Evolutionary conservation across 1,139 yeast genomes (phyloP).

Genomic region (Suhomyces bokatorum): DNA sequence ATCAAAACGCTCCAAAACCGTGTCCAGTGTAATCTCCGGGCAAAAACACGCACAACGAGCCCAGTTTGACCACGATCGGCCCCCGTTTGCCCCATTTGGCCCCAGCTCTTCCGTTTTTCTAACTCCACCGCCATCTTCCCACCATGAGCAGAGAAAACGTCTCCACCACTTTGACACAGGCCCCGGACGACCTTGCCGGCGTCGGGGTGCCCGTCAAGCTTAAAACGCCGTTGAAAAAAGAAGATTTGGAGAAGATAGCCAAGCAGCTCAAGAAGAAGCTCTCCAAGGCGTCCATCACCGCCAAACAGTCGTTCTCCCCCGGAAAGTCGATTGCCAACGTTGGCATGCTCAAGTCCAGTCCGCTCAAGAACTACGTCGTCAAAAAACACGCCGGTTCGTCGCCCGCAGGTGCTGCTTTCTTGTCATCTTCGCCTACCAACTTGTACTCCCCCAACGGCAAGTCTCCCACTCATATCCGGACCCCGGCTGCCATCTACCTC

Average conservation of each 20-base stretch:
- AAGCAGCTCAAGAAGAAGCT: slow-evolving; percentile 46
- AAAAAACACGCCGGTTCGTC: slow-evolving; percentile 23
- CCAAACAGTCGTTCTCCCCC: slow-evolving; percentile 35
- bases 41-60: neutral
- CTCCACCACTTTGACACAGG: slow-evolving; percentile 12
- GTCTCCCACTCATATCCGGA: slow-evolving; percentile 44
- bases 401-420: slow-evolving; percentile 20
- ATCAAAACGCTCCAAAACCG: neutral
- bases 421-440: slow-evolving; percentile 33
- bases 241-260: slow-evolving; percentile 49
- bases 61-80: neutral
- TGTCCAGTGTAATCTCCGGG: neutral
- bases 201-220: slow-evolving; percentile 20
- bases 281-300: slow-evolving; percentile 47
- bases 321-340: slow-evolving; percentile 3
- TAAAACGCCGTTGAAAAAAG: slow-evolving; percentile 45
- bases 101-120: neutral
- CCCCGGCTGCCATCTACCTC: slow-evolving; percentile 37
- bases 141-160: slow-evolving; percentile 9
- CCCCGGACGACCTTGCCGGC: slow-evolving; percentile 6
- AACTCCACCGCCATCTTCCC: neutral
- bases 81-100: neutral
- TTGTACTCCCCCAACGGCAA: slow-evolving; percentile 44
- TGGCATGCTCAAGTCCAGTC: slow-evolving; percentile 24
- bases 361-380: slow-evolving; percentile 33